These are phyloP conservation scores for Aspergillus sclerotiicarbonarius DNA, from an alignment of 495 filamentous ascomycete species.

Conservation along the genomic window DNA sequence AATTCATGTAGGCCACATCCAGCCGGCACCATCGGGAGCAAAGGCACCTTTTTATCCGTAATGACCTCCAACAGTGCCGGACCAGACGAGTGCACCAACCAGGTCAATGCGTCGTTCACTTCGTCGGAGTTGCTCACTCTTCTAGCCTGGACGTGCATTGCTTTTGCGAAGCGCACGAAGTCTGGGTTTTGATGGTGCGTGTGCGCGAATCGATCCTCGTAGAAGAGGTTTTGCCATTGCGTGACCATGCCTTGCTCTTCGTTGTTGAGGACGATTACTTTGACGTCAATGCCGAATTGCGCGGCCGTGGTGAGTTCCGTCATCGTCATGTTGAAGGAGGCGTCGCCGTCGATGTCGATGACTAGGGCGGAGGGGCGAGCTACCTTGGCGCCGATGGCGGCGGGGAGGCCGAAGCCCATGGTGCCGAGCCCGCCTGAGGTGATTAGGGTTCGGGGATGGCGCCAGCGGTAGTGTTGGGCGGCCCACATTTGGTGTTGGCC, in stretches of 20 bases:
- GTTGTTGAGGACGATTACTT: slow-evolving; percentile 91
- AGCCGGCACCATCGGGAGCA: slow-evolving; percentile 94
- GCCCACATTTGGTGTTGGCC: slow-evolving; percentile 99
- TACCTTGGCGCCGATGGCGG: slow-evolving; percentile 91
- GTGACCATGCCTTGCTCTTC: slow-evolving; percentile 96
- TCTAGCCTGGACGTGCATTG: slow-evolving; percentile 74
- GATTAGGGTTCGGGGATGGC: slow-evolving; percentile 80
- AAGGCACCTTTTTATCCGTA: slow-evolving; percentile 88
- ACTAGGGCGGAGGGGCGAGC: slow-evolving; percentile 81
- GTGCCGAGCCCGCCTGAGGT: slow-evolving; percentile 91
- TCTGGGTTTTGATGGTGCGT: slow-evolving; percentile 89
- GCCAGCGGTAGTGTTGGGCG: slow-evolving; percentile 91
- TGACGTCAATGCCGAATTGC: slow-evolving; percentile 90
- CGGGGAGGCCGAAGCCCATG: slow-evolving; percentile 92
- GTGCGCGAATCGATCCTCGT: slow-evolving; percentile 86
- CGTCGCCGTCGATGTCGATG: slow-evolving; percentile 93
- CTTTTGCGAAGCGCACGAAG: slow-evolving; percentile 79
- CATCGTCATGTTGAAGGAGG: slow-evolving; percentile 93
- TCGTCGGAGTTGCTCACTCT: slow-evolving; percentile 66
- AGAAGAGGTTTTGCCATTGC: slow-evolving; percentile 93
- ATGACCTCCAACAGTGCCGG: slow-evolving; percentile 66
- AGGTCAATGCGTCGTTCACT: slow-evolving; percentile 73
- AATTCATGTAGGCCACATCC: slow-evolving; percentile 91
- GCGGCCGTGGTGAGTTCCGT: slow-evolving; percentile 86
- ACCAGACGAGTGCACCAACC: slow-evolving; percentile 81